Percentiles rank a stretch among this genome's conserved stretches.
Conservation (phyloP, 257 asterid species). For the Nicotiana paniculata region DNA sequence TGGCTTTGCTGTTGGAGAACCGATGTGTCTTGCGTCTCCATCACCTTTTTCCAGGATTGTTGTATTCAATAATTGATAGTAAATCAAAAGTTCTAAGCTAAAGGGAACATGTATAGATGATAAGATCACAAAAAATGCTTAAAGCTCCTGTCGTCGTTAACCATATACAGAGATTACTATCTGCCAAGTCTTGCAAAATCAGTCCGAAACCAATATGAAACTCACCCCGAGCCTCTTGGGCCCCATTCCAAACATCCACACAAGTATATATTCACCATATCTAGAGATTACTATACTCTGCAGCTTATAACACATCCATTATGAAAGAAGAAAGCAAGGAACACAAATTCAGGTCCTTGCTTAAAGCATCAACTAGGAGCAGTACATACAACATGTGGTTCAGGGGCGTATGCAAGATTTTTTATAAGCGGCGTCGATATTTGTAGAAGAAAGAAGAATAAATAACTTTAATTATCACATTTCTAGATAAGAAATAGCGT, state of each 20-base stretch:
- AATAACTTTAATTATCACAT: too few species aligned
- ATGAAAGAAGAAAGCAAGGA: background rate
- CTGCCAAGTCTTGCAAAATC: too few species aligned
- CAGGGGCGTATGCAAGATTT: too few species aligned
- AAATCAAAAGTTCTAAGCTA: background rate
- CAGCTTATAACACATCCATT: background rate
- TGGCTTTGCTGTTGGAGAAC: constrained; percentile 61
- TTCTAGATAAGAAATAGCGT: too few species aligned
- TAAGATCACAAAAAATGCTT: background rate
- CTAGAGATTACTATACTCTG: background rate
- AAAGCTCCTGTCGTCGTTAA: background rate
- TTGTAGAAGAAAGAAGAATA: too few species aligned
- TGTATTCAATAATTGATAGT: background rate
- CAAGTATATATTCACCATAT: background rate
- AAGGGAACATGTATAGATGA: background rate
- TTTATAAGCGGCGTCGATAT: too few species aligned
- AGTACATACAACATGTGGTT: background rate
- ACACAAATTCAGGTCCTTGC: background rate
- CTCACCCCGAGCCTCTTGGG: too few species aligned
- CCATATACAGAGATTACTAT: background rate
- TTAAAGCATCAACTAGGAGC: background rate
- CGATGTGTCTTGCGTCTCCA: constrained; percentile 76
- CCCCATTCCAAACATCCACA: too few species aligned
- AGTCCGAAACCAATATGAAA: too few species aligned
- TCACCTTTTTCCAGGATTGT: constrained; percentile 43